Base-by-base conservation (phyloP, 495 filamentous ascomycete genomes). In the Daldinia concentrica region DNA sequence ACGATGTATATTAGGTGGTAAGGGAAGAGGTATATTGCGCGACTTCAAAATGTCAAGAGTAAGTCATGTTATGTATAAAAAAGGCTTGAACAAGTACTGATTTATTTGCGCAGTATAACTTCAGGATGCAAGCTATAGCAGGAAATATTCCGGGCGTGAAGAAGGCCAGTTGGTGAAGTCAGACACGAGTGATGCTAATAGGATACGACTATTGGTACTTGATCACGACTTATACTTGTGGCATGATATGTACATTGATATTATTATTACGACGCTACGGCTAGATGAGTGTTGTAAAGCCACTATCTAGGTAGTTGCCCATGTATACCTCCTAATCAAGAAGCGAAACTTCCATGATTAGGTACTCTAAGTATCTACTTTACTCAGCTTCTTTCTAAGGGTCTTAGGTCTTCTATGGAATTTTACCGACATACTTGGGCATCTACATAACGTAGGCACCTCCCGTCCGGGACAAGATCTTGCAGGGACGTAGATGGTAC, bases 1-100 rank as follows among this genome's bases (percentile, higher is more conserved):
- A 79, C 85, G 95, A 59, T 98, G 96, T 82, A 89, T 97, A 37
- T 86, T 92, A 68, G 93, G 92, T 62, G 96, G 96, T 3, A 94
- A 91, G 79, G 89, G 89, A 14, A 86, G 93, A 73, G 93, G 93
- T 88, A 84, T 98, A 14, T 84, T 98, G 54, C 87, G 92, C 6
- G 94, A 94, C 75, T 99, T 98, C 78, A 89, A 93, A 81, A 88
- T 98, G 85, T 89, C 90, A 60, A 87, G 95, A 79, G 95, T 99
- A 86, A 75, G 93, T 86, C 9, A 6, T 37, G 4, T 14, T 51
- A 5, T 9, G 15, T 36, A 39, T 15, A 6, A 2, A 29, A 17
- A 15, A 4, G 41, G 14, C 12, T 27, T 56, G 15, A 55, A 36
- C 36, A 59, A 15, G 27, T 66, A 63, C 77, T 85, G 50, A 85